Base-by-base conservation (phyloP, 2,329 filamentous ascomycete genomes). In the Calonectria naviculata region DNA sequence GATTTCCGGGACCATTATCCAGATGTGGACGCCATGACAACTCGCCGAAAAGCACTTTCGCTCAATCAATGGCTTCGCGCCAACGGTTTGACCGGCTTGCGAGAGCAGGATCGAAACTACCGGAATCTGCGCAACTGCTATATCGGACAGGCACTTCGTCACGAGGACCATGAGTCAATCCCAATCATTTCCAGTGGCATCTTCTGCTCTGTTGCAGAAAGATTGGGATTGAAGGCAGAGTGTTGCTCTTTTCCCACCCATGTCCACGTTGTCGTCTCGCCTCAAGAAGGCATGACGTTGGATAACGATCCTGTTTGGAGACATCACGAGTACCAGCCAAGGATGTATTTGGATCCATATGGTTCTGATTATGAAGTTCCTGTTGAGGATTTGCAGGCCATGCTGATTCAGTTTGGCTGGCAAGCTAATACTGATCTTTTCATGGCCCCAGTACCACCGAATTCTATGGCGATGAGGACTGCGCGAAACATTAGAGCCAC, bases 141-240 rank as follows among this genome's bases (percentile, higher is more conserved):
- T 76, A 91, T 99, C 67, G 95, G 95, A 12, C 87, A 97, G 72
- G 94, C 94, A 5, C 86, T 98, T 49, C 91, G 90, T 41, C 91
- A 93, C 61, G 84, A 89, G 8, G 88, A 89, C 0, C 95, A 97
- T 78, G 92, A 94, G 31, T 96, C 95, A 1, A 87, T 98, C 10
- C 97, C 96, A 2, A 88, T 98, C 62, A 93, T 98, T 72, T 97
- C 95, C 2, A 93, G 93, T 67, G 93, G 93, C 71, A 97, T 98
- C 73, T 99, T 93, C 83, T 97, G 93, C 79, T 92, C 91, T 68
- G 82, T 98, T 19, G 95, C 95, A 1, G 88, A 90, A 66, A 89
- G 93, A 42, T 81, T 98, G 15, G 93, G 93, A 2, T 83, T 99
- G 56, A 89, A 93, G 75, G 94, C 95, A 0, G 90, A 91, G 38